A percentile compares a stretch with the other conserved stretches of the same genome.
Conservation (phyloP, 371 early-diverging fungal genomes). For the Mucor sp. region DNA sequence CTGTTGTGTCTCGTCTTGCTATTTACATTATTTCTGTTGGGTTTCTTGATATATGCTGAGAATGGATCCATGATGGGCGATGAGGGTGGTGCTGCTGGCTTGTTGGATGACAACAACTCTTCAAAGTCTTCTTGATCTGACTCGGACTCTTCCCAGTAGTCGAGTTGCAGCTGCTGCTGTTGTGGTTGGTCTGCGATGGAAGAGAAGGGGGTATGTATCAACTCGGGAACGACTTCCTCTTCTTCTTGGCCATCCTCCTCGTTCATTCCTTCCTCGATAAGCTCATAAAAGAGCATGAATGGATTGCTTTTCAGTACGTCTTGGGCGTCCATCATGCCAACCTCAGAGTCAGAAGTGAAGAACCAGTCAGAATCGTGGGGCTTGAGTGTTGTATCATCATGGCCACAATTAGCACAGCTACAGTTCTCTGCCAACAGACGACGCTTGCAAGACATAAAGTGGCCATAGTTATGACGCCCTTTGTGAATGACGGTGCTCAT, state of each 20-base stretch:
- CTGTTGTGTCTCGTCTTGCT: not conserved
- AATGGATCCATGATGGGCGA: slow-evolving; percentile 1
- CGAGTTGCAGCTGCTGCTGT: not conserved
- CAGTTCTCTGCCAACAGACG: slow-evolving; percentile 53
- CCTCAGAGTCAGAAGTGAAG: slow-evolving; percentile 78
- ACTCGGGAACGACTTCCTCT: not conserved
- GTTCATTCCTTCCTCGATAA: not conserved
- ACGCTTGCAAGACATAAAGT: slow-evolving; percentile 77
- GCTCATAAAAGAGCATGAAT: slow-evolving; percentile 87
- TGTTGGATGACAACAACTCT: too few species aligned
- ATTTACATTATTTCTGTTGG: not conserved
- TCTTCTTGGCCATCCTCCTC: not conserved
- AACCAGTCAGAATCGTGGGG: slow-evolving; percentile 44
- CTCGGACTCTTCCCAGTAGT: not conserved
- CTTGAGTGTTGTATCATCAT: not conserved
- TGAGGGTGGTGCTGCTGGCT: slow-evolving; percentile 8
- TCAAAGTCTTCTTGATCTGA: not conserved
- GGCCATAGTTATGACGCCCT: slow-evolving; percentile 86
- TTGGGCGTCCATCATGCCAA: slow-evolving; percentile 59
- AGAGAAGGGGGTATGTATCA: not conserved
- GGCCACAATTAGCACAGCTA: slow-evolving; percentile 23
- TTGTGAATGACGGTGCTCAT: slow-evolving; percentile 81
- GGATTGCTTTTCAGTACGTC: slow-evolving; percentile 71
- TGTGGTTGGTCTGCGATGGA: not conserved
- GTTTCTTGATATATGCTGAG: not conserved